phyloP scores from a whole-genome alignment of 2,329 filamentous ascomycete species.

The Periglandula ipomoeae region DNA sequence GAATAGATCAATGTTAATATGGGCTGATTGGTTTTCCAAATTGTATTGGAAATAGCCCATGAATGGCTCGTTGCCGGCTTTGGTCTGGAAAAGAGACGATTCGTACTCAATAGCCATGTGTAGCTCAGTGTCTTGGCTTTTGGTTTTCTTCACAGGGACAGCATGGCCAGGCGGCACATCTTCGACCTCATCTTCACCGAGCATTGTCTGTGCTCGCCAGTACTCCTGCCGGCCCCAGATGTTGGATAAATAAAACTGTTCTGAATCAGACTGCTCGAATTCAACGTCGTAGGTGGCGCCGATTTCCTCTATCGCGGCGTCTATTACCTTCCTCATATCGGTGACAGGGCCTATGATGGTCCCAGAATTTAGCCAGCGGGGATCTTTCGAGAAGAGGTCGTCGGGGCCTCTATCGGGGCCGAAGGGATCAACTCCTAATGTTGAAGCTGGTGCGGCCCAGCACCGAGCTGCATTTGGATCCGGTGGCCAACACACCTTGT shows the following conservation, averaged over 20 bases:
- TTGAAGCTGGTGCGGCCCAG: conserved; percentile 28
- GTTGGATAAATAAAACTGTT: conserved; percentile 34
- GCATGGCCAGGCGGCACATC: conserved; percentile 13
- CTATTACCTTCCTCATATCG: conserved; percentile 18
- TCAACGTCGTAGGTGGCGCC: conserved; percentile 22
- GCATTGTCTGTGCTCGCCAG: conserved; percentile 22
- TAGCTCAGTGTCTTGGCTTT: conserved; percentile 19
- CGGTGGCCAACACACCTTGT: conserved; percentile 35
- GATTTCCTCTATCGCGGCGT: conserved; percentile 20
- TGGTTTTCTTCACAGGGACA: conserved; percentile 12
- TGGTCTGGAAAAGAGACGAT: conserved; percentile 30
- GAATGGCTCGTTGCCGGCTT: conserved; percentile 25
- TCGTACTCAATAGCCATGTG: conserved; percentile 33
- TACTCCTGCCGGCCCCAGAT: conserved; percentile 34
- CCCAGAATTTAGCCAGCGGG: conserved; percentile 36
- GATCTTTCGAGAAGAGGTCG: conserved; percentile 21
- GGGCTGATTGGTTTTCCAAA: conserved; percentile 15
- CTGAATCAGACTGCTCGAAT: conserved; percentile 30
- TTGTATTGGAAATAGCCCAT: conserved; percentile 25
- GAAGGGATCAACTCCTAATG: conserved; percentile 23
- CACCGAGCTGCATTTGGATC: conserved; percentile 28
- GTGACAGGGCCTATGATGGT: conserved; percentile 32
- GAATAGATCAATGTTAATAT: conserved; percentile 16
- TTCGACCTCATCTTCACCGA: conserved; percentile 12
- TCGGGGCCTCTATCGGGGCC: conserved; percentile 26